phyloP scores from a whole-genome alignment of 108 stramenopile genomes.

The Nannochloropsis oceanica region DNA sequence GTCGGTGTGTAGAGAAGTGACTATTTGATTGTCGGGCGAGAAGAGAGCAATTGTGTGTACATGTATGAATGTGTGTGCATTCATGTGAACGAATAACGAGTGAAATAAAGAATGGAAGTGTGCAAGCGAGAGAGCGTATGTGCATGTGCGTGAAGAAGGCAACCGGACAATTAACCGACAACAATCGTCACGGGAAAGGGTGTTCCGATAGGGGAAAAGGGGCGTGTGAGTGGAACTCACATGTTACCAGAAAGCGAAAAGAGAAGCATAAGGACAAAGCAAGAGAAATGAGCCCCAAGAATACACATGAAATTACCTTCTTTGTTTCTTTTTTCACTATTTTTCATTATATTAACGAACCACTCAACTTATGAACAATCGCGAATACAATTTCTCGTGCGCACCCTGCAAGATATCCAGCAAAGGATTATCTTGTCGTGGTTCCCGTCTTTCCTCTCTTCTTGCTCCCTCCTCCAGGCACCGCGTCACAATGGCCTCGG shows the following conservation, averaged over 20 bases:
- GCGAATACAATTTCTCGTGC: not conserved
- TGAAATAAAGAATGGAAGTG: too few relatives aligned
- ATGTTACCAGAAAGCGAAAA: not conserved
- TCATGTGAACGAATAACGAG: too few relatives aligned
- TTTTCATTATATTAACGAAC: not conserved
- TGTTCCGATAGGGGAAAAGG: not conserved
- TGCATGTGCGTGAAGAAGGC: too few relatives aligned
- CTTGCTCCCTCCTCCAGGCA: not conserved
- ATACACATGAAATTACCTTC: not conserved
- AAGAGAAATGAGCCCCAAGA: not conserved
- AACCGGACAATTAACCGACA: too few relatives aligned
- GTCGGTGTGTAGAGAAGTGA: not conserved
- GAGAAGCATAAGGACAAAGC: not conserved
- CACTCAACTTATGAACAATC: not conserved
- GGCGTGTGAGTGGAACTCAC: not conserved
- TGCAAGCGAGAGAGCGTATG: too few relatives aligned
- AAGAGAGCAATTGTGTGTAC: too few relatives aligned
- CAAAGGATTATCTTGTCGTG: not conserved
- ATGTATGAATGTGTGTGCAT: too few relatives aligned
- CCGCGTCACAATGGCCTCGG: not conserved
- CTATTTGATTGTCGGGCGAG: too few relatives aligned
- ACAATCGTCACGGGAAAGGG: too few relatives aligned
- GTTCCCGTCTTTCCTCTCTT: not conserved
- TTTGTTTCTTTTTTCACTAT: not conserved
- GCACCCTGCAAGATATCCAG: not conserved